Percentiles rank a stretch among this genome's conserved stretches.
Conservation (phyloP, 306 rosid species). For the Elaeagnus macrophylla region DNA sequence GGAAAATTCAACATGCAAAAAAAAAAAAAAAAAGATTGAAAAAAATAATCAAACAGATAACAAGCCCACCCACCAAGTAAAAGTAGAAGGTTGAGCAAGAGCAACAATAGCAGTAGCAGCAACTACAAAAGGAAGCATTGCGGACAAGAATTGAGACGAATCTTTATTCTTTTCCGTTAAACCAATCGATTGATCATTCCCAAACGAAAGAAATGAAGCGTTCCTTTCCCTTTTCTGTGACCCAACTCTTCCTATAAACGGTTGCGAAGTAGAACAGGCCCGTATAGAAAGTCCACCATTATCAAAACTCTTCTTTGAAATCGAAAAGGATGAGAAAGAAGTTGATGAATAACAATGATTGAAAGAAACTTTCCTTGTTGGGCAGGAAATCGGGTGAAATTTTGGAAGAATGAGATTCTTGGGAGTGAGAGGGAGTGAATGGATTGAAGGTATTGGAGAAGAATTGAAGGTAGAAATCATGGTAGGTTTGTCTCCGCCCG, state of each 20-base stretch:
- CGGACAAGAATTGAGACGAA: conserved; percentile 64
- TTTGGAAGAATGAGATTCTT: neutral
- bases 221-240: conserved; percentile 36
- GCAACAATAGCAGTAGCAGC: conserved; percentile 86
- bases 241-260: conserved; percentile 42
- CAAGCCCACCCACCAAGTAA: conserved; percentile 53
- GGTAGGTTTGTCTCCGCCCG: conserved; percentile 9
- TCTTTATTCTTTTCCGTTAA: conserved; percentile 26
- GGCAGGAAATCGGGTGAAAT: neutral
- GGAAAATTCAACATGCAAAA: conserved; percentile 6
- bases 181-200: conserved; percentile 29
- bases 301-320: conserved; percentile 17
- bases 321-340: conserved; percentile 1
- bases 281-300: conserved; percentile 26
- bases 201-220: conserved; percentile 49
- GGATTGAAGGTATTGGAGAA: conserved; percentile 29
- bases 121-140: conserved; percentile 89
- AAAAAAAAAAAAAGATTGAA: neutral
- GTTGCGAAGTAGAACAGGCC: conserved; percentile 49
- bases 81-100: conserved; percentile 79
- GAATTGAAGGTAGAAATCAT: conserved; percentile 19
- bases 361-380: neutral
- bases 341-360: conserved; percentile 5
- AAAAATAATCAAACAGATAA: neutral
- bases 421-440: conserved; percentile 19